phyloP scores from a whole-genome alignment of 495 filamentous ascomycete genomes.

The Cercophora sp. region DNA sequence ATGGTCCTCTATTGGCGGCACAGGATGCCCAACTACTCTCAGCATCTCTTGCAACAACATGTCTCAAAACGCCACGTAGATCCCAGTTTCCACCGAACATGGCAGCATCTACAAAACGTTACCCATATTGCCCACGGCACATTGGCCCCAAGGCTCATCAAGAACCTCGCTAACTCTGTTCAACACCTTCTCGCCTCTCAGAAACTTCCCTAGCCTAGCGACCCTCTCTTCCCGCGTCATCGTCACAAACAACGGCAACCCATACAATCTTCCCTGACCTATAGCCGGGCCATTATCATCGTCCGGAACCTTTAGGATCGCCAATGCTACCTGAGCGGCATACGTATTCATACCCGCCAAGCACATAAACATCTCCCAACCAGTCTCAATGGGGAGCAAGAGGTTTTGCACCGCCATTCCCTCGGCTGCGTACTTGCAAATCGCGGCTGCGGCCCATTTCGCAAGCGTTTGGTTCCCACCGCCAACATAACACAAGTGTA shows the following conservation, averaged over 20 bases:
- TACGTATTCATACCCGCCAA: slow-evolving; percentile 74
- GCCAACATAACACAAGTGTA: slow-evolving; percentile 50
- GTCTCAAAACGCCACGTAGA: too few relatives aligned
- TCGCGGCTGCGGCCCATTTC: slow-evolving; percentile 52
- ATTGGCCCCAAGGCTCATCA: slow-evolving; percentile 31
- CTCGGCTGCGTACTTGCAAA: slow-evolving; percentile 36
- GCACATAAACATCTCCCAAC: slow-evolving; percentile 72
- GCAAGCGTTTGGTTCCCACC: slow-evolving; percentile 56
- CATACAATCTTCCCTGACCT: slow-evolving; percentile 28
- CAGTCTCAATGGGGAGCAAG: slow-evolving; percentile 49
- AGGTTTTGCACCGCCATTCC: slow-evolving; percentile 23
- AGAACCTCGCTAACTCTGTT: slow-evolving; percentile 42
- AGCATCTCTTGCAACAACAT: not conserved
- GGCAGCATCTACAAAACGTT: not conserved
- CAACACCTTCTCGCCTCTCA: slow-evolving; percentile 53
- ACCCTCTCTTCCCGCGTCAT: slow-evolving; percentile 51
- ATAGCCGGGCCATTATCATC: slow-evolving; percentile 17
- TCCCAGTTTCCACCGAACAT: not conserved
- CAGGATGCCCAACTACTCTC: not conserved
- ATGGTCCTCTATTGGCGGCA: not conserved
- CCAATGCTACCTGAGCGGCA: slow-evolving; percentile 69
- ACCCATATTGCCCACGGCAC: not conserved
- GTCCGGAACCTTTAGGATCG: slow-evolving; percentile 39
- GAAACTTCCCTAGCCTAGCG: slow-evolving; percentile 37
- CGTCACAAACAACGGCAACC: slow-evolving; percentile 53